phyloP scores from a whole-genome alignment of 768 basidiomycete genomes.

The Astraeus odoratus region DNA sequence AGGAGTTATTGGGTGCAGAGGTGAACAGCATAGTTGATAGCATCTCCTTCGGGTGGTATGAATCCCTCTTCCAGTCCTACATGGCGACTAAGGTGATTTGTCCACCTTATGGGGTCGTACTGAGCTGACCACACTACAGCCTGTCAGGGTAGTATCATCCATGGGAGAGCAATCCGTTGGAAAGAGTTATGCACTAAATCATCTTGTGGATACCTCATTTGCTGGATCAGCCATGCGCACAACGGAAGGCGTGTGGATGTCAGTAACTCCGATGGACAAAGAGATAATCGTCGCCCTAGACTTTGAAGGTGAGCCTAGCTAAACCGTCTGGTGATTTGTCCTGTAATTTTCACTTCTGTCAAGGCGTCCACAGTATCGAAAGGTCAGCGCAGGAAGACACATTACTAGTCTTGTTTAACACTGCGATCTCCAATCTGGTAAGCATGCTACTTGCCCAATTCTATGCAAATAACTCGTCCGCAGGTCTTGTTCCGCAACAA shows the following conservation, averaged over 20 bases:
- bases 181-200: too few species aligned
- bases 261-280: too few species aligned
- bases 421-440: conserved; percentile 58
- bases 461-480: background rate
- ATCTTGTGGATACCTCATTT: too few species aligned
- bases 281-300: too few species aligned
- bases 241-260: too few species aligned
- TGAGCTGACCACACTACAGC: conserved; percentile 19
- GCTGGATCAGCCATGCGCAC: too few species aligned
- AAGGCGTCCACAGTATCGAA: conserved; percentile 62
- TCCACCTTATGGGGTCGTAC: background rate
- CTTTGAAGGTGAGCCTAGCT: conserved; percentile 46
- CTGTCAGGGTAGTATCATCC: too few species aligned
- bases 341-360: conserved; percentile 6
- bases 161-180: too few species aligned
- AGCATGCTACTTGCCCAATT: conserved; percentile 7
- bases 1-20: conserved; percentile 50
- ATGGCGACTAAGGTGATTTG: conserved; percentile 44
- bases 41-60: too few species aligned
- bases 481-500: conserved; percentile 63
- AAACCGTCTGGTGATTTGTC: too few species aligned
- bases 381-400: too few species aligned
- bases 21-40: conserved; percentile 48
- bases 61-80: conserved; percentile 55
- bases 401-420: conserved; percentile 57